These are phyloP conservation scores for Coemansia sp. DNA, from an alignment of 192 early-diverging fungal species.

Conservation along the genomic window DNA sequence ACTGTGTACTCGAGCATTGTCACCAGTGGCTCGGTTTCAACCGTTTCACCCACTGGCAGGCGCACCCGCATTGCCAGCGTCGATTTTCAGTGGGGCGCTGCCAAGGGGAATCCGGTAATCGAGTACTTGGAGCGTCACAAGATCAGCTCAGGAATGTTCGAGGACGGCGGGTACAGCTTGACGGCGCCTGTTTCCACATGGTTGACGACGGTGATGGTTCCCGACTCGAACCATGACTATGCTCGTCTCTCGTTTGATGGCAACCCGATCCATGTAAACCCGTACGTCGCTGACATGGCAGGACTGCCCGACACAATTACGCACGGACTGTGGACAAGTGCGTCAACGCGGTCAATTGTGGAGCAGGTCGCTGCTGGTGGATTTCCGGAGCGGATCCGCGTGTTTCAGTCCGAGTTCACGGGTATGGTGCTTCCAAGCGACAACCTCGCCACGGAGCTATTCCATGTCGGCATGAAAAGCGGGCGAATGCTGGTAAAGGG, in stretches of 20 bases:
- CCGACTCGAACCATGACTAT: conserved; percentile 75
- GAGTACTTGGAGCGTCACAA: conserved; percentile 77
- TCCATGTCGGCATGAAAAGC: conserved; percentile 86
- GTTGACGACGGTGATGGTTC: conserved; percentile 35
- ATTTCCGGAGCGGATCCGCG: conserved; percentile 74
- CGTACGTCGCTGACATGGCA: conserved; percentile 85
- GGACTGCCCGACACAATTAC: conserved; percentile 84
- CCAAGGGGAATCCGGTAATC: conserved; percentile 74
- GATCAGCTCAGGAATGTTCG: conserved; percentile 70
- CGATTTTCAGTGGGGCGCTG: conserved; percentile 61
- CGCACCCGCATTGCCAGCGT: conserved; percentile 72
- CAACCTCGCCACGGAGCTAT: conserved; percentile 74
- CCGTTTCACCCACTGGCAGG: conserved; percentile 54
- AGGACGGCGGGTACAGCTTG: conserved; percentile 60
- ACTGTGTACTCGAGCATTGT: conserved; percentile 60
- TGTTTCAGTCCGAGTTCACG: conserved; percentile 75
- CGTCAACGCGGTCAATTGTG: conserved; percentile 85
- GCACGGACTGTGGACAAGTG: conserved; percentile 94
- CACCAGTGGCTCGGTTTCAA: conserved; percentile 61
- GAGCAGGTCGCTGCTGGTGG: conserved; percentile 87
- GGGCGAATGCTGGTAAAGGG: conserved; percentile 91
- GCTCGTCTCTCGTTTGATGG: conserved; percentile 75
- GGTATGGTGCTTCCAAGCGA: conserved; percentile 90
- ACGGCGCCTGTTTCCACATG: conserved; percentile 4
- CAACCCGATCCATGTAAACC: conserved; percentile 93